Percentiles rank a stretch among this genome's conserved stretches.
These are phyloP conservation scores for Colletotrichum sp. DNA, from an alignment of 2,329 filamentous ascomycete genomes.

Conservation along the genomic window DNA sequence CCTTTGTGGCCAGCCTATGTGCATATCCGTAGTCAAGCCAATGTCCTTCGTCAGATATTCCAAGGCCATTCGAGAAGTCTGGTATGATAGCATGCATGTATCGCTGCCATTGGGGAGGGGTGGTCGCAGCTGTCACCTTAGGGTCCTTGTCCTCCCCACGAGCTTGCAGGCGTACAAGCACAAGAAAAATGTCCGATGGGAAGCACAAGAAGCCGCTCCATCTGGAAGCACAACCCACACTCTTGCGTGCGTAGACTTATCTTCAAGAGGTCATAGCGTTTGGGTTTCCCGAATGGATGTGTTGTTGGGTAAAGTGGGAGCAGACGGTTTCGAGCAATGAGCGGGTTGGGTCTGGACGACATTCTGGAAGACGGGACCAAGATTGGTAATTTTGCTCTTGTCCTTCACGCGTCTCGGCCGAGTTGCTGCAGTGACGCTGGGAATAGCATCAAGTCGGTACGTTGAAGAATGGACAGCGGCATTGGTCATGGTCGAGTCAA, in stretches of 20 bases:
- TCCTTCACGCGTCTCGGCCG: neutral
- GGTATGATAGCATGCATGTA: conserved; percentile 25
- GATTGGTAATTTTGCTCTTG: conserved; percentile 3
- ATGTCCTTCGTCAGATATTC: conserved; percentile 33
- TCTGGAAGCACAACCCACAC: neutral
- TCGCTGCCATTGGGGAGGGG: conserved; percentile 32
- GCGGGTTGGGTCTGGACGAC: neutral
- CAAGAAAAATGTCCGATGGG: conserved; percentile 26
- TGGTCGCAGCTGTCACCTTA: conserved; percentile 45
- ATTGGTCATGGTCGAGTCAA: conserved; percentile 39
- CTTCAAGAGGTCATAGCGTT: neutral
- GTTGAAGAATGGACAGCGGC: neutral
- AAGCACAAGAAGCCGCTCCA: conserved; percentile 6
- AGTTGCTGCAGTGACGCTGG: neutral
- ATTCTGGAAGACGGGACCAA: conserved; percentile 9
- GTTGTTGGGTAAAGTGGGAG: neutral
- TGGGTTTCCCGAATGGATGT: neutral
- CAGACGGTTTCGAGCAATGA: neutral
- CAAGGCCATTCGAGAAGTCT: conserved; percentile 45
- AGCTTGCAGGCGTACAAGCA: conserved; percentile 43
- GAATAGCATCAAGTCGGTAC: neutral
- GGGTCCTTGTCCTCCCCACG: conserved; percentile 38
- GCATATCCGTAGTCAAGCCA: conserved; percentile 32
- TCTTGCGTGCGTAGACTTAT: neutral
- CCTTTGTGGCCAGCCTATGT: conserved; percentile 35